Percentiles rank a stretch among this genome's conserved stretches.
phyloP scores from a whole-genome alignment of 345 rosid species.

The Aquilaria malaccensis region DNA sequence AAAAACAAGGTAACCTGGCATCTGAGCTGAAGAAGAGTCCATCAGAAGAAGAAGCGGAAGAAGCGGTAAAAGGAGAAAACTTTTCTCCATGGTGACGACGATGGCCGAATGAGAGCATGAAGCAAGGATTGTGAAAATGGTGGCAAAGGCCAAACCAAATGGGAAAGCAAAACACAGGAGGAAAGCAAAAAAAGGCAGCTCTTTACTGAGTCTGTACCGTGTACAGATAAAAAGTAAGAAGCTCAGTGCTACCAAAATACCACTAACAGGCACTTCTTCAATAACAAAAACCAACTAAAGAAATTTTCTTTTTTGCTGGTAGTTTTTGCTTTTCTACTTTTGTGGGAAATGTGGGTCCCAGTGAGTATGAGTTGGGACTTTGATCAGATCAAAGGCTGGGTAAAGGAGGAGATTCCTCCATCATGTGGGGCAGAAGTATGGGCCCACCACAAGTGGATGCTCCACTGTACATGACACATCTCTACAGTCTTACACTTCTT shows the following conservation, averaged over 20 bases:
- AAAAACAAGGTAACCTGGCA: constrained; percentile 36
- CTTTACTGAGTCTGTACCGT: constrained; percentile 1
- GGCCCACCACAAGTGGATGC: background rate
- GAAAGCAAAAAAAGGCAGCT: constrained; percentile 7
- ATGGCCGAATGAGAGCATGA: constrained; percentile 23
- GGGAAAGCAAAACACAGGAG: background rate
- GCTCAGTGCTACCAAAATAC: background rate
- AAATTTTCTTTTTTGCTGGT: background rate
- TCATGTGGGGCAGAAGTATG: background rate
- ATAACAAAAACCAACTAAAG: background rate
- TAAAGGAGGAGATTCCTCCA: constrained; percentile 1
- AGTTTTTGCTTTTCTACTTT: background rate
- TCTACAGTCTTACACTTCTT: no score
- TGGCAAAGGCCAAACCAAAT: background rate
- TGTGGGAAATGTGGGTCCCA: constrained; percentile 8
- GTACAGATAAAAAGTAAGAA: constrained; percentile 9
- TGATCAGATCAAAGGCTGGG: constrained; percentile 3
- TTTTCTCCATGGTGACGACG: constrained; percentile 43
- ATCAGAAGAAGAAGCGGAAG: constrained; percentile 31
- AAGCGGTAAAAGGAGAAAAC: constrained; percentile 20
- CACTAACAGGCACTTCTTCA: background rate
- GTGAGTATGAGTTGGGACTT: background rate
- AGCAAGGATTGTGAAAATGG: background rate
- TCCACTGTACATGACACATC: constrained; percentile 6
- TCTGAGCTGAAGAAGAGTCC: constrained; percentile 45